Percentiles rank a stretch among this genome's conserved stretches.
These are phyloP conservation scores for Tardiomyces depauwii DNA, from an alignment of 1,139 yeast genomes.

Conservation along the genomic window DNA sequence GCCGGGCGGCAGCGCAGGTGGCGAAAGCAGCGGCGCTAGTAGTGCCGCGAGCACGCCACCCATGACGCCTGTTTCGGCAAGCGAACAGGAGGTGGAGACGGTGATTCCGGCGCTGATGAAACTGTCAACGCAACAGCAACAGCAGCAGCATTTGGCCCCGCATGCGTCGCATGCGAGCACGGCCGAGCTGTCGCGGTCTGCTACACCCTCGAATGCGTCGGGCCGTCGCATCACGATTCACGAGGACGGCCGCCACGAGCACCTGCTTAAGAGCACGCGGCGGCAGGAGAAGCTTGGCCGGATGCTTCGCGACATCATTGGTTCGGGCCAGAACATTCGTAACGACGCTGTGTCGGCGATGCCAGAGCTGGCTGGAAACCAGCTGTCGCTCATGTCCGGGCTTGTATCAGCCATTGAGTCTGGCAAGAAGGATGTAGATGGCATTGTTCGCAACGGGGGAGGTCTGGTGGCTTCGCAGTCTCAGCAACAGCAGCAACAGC, in stretches of 20 bases:
- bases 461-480: neutral
- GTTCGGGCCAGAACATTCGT: slow-evolving; percentile 54
- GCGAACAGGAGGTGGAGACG: neutral
- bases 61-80: neutral
- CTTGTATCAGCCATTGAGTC: slow-evolving; percentile 32
- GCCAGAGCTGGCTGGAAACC: slow-evolving; percentile 40
- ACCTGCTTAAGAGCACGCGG: slow-evolving; percentile 62
- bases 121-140: slow-evolving; percentile 1
- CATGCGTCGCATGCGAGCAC: neutral
- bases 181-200: neutral
- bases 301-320: slow-evolving; percentile 73
- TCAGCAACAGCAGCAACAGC: neutral
- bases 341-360: slow-evolving; percentile 79
- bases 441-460: neutral
- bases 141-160: slow-evolving; percentile 2
- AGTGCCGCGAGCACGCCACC: neutral
- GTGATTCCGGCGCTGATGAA: neutral
- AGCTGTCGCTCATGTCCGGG: slow-evolving; percentile 77
- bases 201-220: neutral
- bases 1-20: neutral
- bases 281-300: slow-evolving; percentile 83
- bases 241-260: slow-evolving; percentile 45
- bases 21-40: neutral
- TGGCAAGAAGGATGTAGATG: slow-evolving; percentile 11
- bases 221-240: neutral